phyloP scores from a whole-genome alignment of 352 stramenopile genomes.

The Peronospora belbahrii region DNA sequence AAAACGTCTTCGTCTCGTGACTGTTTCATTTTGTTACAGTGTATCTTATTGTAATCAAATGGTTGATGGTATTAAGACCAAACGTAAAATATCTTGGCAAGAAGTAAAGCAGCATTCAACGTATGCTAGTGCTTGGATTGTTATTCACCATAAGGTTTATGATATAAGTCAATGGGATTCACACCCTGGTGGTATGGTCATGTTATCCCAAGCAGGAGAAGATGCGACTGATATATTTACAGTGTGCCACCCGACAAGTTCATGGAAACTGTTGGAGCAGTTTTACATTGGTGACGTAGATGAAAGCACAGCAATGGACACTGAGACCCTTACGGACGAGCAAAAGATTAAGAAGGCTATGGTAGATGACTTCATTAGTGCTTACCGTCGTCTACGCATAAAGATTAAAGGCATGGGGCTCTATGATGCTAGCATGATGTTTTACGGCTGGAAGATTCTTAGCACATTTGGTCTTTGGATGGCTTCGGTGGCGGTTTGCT shows the following conservation, averaged over 20 bases:
- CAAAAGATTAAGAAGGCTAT: conserved; percentile 39
- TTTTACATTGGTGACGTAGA: conserved; percentile 97
- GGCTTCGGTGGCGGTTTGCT: conserved; percentile 81
- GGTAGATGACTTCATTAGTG: conserved; percentile 91
- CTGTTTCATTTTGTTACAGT: not conserved
- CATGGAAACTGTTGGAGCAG: conserved; percentile 91
- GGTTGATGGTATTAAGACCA: conserved; percentile 57
- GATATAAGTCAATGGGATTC: conserved; percentile 83
- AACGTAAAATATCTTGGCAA: conserved; percentile 64
- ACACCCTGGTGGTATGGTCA: conserved; percentile 87
- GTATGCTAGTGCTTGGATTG: conserved; percentile 76
- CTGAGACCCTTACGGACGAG: conserved; percentile 31
- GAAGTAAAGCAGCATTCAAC: conserved; percentile 74
- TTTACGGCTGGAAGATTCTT: conserved; percentile 93
- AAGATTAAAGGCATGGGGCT: conserved; percentile 93
- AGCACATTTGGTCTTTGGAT: conserved; percentile 90
- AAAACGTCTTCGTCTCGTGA: not conserved
- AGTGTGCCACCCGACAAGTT: conserved; percentile 93
- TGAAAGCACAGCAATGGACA: conserved; percentile 35
- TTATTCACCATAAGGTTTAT: conserved; percentile 89
- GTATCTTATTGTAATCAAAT: conserved; percentile 13
- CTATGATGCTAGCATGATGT: conserved; percentile 89
- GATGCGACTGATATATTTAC: conserved; percentile 98
- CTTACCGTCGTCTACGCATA: conserved; percentile 91
- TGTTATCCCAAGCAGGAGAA: conserved; percentile 96